Base-by-base conservation (phyloP, 2,329 filamentous ascomycete genomes). In the Camptophora hylomeconis region DNA sequence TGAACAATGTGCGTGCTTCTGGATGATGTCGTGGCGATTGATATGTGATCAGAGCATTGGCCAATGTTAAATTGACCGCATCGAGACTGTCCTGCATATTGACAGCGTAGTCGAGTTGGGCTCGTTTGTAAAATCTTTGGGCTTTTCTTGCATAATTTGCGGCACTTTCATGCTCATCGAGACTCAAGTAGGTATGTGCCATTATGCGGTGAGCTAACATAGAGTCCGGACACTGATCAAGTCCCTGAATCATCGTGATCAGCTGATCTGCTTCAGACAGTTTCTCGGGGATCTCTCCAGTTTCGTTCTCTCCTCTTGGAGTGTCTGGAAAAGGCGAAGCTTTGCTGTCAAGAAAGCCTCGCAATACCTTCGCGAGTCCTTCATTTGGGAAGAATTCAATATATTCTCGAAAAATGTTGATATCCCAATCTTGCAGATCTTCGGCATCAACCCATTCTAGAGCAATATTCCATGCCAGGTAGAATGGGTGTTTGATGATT, bases 401-500 rank as follows among this genome's bases (percentile, higher is more conserved):
- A 48, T 87, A 98, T 41, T 84, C 75, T 31, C 76, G 68, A 14
- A 98, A 58, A n/a, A 87, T 61, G 23, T 70, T 72, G 23, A 72
- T 68, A 47, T 95, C 86, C 61, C 83, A 79, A 15, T 82, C 71
- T n/a, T 67, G 61, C 26, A 89, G 67, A 25, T 71, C 70, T 43
- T 80, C 74, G 22, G 73, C 61, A 51, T 94, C 86, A 42, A 80
- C 71, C 80, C 87, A 95, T 48, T 95, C 82, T 34, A 98, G 64
- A 17, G 80, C 69, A 36, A 94, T 77, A 45, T 83, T 78, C 92
- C 92, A 98, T 0, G 89, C 89, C 10, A 92, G 65, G 39, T 77
- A 72, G 55, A 78, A 93, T 0, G 83, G 81, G 44, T 95, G 84
- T 45, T 87, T 86, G 50, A 98, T 89, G 35, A 93, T 80, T 36